Evolutionary conservation across 768 basidiomycete genomes (phyloP), one percentile per base, ranked within the genome.

Genomic region (Boletus reticuloceps): DNA sequence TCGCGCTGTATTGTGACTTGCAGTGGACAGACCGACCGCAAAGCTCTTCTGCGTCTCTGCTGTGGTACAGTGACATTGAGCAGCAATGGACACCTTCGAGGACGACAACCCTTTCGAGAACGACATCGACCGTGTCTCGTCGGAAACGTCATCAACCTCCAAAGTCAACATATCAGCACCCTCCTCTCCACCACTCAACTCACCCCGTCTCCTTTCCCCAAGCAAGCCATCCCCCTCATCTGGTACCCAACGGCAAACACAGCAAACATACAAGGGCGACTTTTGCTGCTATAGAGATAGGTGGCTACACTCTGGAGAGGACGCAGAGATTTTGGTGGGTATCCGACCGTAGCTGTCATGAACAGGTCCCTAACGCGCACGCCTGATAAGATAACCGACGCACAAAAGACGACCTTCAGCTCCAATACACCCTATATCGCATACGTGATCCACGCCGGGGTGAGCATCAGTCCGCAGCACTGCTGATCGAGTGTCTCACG

Each of bases 391-490:
- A 98, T 99, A 60, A 82, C 86, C 34, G 96, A 98, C 66, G 96
- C 97, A 14, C 85, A 90, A 74, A 99, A 99, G 83, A 98, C 95
- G 25, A 84, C 88, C 13, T 79, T 91, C 51, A 90, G 91, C 64
- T 82, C 94, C n/a, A 84, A 78, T 47, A 89, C 93, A 20, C 86
- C 90, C 7, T 98, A 98, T 70, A 99, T 98, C 69, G 84, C 88
- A 55, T 98, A 99, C 77, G 84, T 96, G 58, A 95, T 98, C 63
- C 82, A 77, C 52, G 86, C 94, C 43, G 94, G 94, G 64, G 94
- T 96, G 65, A 69, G 79, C 69, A 29, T 31, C 53, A 39, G 46
- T n/a, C 38, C 53, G 53, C 51, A n/a, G 20, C 20, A 20, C 39
- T 39, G 17, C 31, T 38, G 49, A 51, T 56, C 42, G 32, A 46